Evolutionary conservation across 2,329 filamentous ascomycete genomes (phyloP).

Genomic region (Xylaria polymorpha): DNA sequence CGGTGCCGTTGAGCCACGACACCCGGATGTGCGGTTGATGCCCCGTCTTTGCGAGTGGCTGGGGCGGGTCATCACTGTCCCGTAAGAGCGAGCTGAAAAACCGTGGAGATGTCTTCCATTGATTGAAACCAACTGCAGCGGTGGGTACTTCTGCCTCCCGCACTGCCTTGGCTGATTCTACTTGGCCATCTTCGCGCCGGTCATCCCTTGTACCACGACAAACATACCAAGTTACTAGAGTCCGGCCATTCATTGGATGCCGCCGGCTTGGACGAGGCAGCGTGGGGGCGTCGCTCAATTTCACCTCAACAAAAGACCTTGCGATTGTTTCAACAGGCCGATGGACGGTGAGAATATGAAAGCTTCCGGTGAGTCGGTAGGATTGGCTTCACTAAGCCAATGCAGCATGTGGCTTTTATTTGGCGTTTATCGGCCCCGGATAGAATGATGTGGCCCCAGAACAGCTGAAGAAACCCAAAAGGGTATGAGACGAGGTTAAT

Average conservation of each 20-base stretch:
- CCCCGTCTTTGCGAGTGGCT: constrained; percentile 15
- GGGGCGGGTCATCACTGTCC: constrained; percentile 21
- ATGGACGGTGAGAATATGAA: neutral
- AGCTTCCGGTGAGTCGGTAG: neutral
- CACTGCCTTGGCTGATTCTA: constrained; percentile 19
- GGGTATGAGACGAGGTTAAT: neutral
- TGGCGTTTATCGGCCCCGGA: neutral
- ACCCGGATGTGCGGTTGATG: constrained; percentile 9
- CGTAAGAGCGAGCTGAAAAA: constrained; percentile 30
- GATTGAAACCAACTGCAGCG: constrained; percentile 14
- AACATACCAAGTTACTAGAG: neutral
- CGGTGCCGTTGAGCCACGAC: constrained; percentile 19
- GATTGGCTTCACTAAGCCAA: neutral
- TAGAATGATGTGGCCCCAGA: neutral
- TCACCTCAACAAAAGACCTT: neutral
- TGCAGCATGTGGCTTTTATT: neutral
- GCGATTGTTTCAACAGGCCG: neutral
- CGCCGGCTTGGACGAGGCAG: neutral
- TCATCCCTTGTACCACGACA: constrained; percentile 24
- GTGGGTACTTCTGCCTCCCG: constrained; percentile 27
- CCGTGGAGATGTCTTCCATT: constrained; percentile 14
- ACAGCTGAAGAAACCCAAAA: neutral
- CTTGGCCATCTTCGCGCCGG: constrained; percentile 23
- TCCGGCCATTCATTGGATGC: constrained; percentile 8
- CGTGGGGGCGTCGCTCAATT: constrained; percentile 11